These are phyloP conservation scores for Hygrophoropsis aurantiaca DNA, from an alignment of 768 basidiomycete species.

Conservation along the genomic window DNA sequence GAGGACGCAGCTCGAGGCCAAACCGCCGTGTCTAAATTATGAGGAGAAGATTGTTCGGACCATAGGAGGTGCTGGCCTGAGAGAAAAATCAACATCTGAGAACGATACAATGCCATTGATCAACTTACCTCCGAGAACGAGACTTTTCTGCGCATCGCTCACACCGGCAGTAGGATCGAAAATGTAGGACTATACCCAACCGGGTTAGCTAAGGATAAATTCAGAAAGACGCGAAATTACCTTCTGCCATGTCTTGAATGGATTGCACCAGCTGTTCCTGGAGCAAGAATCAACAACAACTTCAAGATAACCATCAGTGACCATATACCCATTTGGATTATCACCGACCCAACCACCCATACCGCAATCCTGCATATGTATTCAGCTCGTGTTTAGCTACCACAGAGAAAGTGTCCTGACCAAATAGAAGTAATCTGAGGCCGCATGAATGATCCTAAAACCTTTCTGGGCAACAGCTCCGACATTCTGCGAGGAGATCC, in stretches of 20 bases:
- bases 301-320: no score
- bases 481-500: constrained; percentile 67
- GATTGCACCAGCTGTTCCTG: constrained; percentile 72
- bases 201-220: not conserved
- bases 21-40: constrained; percentile 63
- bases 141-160: constrained; percentile 41
- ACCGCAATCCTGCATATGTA: constrained; percentile 55
- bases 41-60: constrained; percentile 72
- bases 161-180: constrained; percentile 71
- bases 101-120: constrained; percentile 1
- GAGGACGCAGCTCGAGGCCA: constrained; percentile 76
- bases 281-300: constrained; percentile 1
- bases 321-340: constrained; percentile 36
- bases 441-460: constrained; percentile 62
- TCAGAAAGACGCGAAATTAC: constrained; percentile 33
- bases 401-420: not conserved
- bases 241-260: constrained; percentile 80
- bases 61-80: constrained; percentile 69
- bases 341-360: constrained; percentile 69
- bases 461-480: constrained; percentile 60
- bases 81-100: not conserved
- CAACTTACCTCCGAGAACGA: constrained; percentile 68
- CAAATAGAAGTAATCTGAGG: constrained; percentile 79
- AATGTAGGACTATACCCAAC: constrained; percentile 50
- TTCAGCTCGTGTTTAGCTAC: not conserved